These are phyloP conservation scores for Datura wrightii DNA, from an alignment of 257 asterid species.

Conservation along the genomic window DNA sequence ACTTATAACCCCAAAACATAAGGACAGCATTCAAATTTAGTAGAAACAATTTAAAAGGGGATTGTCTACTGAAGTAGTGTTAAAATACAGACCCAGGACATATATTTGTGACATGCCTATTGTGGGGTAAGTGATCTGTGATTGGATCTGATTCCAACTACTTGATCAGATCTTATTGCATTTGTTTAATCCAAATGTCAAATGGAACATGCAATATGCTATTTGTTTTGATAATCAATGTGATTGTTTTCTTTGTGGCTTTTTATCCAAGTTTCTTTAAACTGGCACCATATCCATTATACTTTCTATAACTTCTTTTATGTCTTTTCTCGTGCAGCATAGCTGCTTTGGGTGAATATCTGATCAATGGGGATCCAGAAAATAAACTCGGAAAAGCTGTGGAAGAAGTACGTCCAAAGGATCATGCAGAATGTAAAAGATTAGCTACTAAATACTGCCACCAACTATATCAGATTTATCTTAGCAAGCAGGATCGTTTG, in stretches of 20 bases:
- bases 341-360: conserved; percentile 44
- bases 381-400: conserved; percentile 41
- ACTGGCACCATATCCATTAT: background rate
- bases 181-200: conserved; percentile 13
- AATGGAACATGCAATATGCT: conserved; percentile 1
- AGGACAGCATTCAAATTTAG: conserved; percentile 8
- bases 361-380: conserved; percentile 40
- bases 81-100: background rate
- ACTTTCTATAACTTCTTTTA: background rate
- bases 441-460: conserved; percentile 28
- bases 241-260: background rate
- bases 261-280: background rate
- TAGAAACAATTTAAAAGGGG: background rate
- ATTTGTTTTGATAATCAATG: background rate
- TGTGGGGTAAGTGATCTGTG: conserved; percentile 1
- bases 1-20: background rate
- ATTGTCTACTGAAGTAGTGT: background rate
- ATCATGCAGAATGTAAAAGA: conserved; percentile 30
- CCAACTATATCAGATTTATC: conserved; percentile 31
- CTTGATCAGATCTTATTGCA: background rate
- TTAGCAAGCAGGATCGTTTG: conserved; percentile 16
- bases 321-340: conserved; percentile 38
- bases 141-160: conserved; percentile 8
- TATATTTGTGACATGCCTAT: background rate
- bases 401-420: conserved; percentile 43